phyloP scores from a whole-genome alignment of 352 stramenopile genomes.

The Paralagenidium karlingii region DNA sequence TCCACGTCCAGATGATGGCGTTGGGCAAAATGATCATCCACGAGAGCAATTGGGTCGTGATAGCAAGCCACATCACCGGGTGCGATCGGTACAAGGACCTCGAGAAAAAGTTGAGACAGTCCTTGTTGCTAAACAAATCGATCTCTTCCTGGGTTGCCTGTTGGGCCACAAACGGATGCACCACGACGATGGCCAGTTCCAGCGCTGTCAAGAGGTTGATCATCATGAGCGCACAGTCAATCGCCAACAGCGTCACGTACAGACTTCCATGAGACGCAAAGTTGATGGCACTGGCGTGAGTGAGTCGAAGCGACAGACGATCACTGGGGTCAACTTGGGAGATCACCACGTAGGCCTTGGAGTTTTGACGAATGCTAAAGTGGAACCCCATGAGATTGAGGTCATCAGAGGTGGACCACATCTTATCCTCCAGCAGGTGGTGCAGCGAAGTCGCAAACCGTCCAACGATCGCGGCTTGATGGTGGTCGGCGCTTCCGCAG shows the following conservation, averaged over 20 bases:
- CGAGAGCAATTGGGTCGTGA: neutral
- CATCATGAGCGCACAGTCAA: slow-evolving; percentile 22
- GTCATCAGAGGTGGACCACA: slow-evolving; percentile 9
- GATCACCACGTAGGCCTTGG: too few species aligned
- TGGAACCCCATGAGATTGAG: slow-evolving; percentile 10
- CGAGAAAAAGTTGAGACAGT: too few species aligned
- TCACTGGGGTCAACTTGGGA: too few species aligned
- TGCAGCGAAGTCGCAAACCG: slow-evolving; percentile 4
- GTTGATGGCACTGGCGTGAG: neutral
- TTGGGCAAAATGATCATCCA: slow-evolving; percentile 3
- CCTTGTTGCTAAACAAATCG: too few species aligned
- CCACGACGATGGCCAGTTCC: slow-evolving; percentile 13
- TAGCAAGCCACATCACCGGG: neutral
- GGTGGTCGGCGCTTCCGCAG: slow-evolving; percentile 5
- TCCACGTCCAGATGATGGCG: slow-evolving; percentile 2
- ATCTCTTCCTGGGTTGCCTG: too few species aligned
- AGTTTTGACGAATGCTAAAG: slow-evolving; percentile 9
- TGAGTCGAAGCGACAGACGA: too few species aligned
- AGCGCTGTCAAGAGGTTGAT: slow-evolving; percentile 16
- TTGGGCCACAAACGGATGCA: too few species aligned
- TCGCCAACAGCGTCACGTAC: slow-evolving; percentile 24
- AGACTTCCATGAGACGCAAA: slow-evolving; percentile 22
- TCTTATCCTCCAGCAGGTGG: slow-evolving; percentile 3
- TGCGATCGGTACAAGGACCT: neutral
- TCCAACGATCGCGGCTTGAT: slow-evolving; percentile 7